Evolutionary conservation across 176 grass and related monocot species (phyloP).

Genomic region (Bothriochloa decipiens): DNA sequence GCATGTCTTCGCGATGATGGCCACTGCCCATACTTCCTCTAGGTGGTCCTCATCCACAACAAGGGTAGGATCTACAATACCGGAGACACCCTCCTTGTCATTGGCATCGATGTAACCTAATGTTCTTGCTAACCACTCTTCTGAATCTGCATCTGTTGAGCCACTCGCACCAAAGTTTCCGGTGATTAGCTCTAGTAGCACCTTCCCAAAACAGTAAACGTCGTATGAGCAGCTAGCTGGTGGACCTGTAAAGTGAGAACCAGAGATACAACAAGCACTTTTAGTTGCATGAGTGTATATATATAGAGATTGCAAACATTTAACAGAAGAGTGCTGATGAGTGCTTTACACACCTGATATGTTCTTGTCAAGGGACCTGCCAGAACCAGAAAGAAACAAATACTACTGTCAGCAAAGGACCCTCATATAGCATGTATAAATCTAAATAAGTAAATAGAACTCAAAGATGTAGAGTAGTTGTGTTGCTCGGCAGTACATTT

Average conservation of each 20-base stretch:
- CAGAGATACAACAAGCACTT: neutral
- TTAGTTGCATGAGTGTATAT: slow-evolving; percentile 21
- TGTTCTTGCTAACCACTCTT: slow-evolving; percentile 61
- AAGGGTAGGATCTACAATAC: slow-evolving; percentile 76
- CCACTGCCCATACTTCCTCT: slow-evolving; percentile 90
- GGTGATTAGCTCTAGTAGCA: slow-evolving; percentile 79
- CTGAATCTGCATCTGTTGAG: slow-evolving; percentile 51
- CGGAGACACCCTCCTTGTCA: slow-evolving; percentile 62
- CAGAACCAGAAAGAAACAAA: slow-evolving; percentile 40
- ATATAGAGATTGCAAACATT: neutral
- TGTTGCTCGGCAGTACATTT: neutral
- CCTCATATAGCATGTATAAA: slow-evolving; percentile 5
- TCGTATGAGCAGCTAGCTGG: slow-evolving; percentile 74
- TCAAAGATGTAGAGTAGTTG: neutral
- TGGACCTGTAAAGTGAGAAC: slow-evolving; percentile 56
- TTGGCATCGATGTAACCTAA: slow-evolving; percentile 58
- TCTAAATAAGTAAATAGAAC: slow-evolving; percentile 7
- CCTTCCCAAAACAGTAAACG: slow-evolving; percentile 90
- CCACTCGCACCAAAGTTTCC: slow-evolving; percentile 69
- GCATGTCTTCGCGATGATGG: slow-evolving; percentile 82
- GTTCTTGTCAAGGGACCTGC: slow-evolving; percentile 70
- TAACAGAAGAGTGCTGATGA: slow-evolving; percentile 7
- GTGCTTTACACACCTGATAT: slow-evolving; percentile 63
- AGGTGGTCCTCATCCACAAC: slow-evolving; percentile 85
- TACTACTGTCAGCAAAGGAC: slow-evolving; percentile 40